A percentile compares a stretch with the other conserved stretches of the same genome.
These are phyloP conservation scores for Pythium angustatum DNA, from an alignment of 352 stramenopile genomes.

Conservation along the genomic window DNA sequence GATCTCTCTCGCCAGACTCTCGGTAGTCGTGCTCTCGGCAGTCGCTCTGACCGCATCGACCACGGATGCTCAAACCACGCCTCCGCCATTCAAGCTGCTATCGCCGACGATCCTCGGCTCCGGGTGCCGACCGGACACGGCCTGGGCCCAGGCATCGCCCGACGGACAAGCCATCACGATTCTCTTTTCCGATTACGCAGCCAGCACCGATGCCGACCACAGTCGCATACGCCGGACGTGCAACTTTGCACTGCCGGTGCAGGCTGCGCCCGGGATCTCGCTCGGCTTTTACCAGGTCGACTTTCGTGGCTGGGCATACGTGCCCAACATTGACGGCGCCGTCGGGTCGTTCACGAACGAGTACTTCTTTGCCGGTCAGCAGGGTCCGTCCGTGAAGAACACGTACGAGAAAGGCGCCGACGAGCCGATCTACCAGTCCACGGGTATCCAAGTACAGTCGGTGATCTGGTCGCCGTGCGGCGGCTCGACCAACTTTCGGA, in stretches of 20 bases:
- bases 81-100: slow-evolving; percentile 23
- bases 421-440: slow-evolving; percentile 34
- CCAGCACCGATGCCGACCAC: background rate
- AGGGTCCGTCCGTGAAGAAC: slow-evolving; percentile 15
- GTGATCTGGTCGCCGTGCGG: slow-evolving; percentile 40
- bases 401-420: slow-evolving; percentile 20
- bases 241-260: slow-evolving; percentile 31
- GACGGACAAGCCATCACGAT: slow-evolving; percentile 36
- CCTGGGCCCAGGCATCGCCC: slow-evolving; percentile 1
- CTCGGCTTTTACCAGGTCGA: slow-evolving; percentile 42
- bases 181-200: slow-evolving; percentile 30
- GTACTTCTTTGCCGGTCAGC: slow-evolving; percentile 41
- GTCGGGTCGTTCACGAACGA: slow-evolving; percentile 32
- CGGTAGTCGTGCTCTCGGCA: too few relatives aligned
- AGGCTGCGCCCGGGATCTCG: slow-evolving; percentile 21
- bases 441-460: slow-evolving; percentile 30
- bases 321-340: slow-evolving; percentile 17
- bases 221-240: slow-evolving; percentile 23
- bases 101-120: slow-evolving; percentile 24
- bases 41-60: background rate
- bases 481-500: slow-evolving; percentile 37
- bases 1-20: background rate
- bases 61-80: background rate
- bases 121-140: slow-evolving; percentile 23
- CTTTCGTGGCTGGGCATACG: slow-evolving; percentile 39